Evolutionary conservation across 2,329 filamentous ascomycete species (phyloP).

Genomic region (Hypoxylon sp.): DNA sequence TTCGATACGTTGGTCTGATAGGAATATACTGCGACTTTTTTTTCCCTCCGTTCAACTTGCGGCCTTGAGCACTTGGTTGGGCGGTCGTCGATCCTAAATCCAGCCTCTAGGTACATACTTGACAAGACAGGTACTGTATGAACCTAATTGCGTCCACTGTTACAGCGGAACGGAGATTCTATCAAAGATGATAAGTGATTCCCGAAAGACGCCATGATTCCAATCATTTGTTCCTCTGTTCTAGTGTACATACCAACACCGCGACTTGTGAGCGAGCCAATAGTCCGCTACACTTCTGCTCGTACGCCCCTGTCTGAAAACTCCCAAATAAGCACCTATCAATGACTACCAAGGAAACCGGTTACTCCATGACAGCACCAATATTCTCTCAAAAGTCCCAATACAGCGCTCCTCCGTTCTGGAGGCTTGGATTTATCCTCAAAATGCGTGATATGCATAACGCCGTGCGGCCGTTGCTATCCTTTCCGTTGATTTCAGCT

Average conservation of each 20-base stretch:
- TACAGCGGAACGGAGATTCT: neutral
- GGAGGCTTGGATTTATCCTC: too few species aligned
- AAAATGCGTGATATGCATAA: neutral
- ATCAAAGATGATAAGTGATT: too few species aligned
- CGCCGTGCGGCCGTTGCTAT: neutral
- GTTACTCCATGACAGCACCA: neutral
- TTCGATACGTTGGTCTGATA: conserved; percentile 24
- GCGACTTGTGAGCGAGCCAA: neutral
- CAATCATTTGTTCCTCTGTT: too few species aligned
- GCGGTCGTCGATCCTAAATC: too few species aligned
- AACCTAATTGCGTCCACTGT: neutral
- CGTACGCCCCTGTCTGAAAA: neutral
- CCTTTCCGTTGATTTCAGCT: neutral
- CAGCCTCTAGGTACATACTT: neutral
- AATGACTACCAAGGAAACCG: neutral
- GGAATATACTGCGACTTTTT: conserved; percentile 31
- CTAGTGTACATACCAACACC: neutral
- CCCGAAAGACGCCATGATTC: neutral
- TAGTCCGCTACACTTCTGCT: neutral
- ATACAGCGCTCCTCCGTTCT: neutral
- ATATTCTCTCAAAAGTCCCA: neutral
- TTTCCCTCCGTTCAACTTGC: conserved; percentile 11
- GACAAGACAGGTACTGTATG: too few species aligned
- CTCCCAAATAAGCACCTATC: neutral
- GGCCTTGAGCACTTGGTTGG: neutral